Evolutionary conservation across 768 basidiomycete species (phyloP).

Genomic region (Trametes villosa): DNA sequence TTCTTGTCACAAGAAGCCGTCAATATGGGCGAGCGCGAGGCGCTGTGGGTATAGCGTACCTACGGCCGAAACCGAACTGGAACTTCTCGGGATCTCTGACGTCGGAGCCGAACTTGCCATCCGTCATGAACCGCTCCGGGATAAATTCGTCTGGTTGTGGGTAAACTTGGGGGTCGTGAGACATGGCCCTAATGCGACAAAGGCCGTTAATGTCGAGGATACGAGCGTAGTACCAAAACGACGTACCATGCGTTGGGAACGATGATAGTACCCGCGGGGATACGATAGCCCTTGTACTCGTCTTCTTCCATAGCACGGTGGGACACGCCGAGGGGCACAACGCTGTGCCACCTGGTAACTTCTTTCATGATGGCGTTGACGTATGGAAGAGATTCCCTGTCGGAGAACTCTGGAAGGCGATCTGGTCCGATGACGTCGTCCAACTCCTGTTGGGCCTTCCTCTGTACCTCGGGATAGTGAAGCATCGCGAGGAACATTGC

Average conservation of each 20-base stretch:
- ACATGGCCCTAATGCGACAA: slow-evolving; percentile 29
- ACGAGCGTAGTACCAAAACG: too few relatives aligned
- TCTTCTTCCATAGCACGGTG: slow-evolving; percentile 29
- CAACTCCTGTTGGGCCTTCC: slow-evolving; percentile 32
- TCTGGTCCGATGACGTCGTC: slow-evolving; percentile 31
- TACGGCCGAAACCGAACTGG: slow-evolving; percentile 13
- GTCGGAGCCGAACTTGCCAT: not conserved
- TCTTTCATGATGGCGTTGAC: slow-evolving; percentile 28
- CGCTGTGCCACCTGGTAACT: slow-evolving; percentile 29
- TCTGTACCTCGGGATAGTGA: slow-evolving; percentile 27
- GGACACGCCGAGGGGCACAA: slow-evolving; percentile 23
- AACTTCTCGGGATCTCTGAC: not conserved
- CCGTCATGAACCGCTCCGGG: slow-evolving; percentile 25
- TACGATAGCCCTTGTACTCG: slow-evolving; percentile 32
- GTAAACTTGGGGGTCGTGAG: slow-evolving; percentile 25
- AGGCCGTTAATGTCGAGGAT: not conserved
- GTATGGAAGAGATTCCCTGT: slow-evolving; percentile 27
- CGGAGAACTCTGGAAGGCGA: slow-evolving; percentile 29
- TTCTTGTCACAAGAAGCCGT: not conserved
- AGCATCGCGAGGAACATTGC: slow-evolving; percentile 36
- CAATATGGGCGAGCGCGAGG: not conserved
- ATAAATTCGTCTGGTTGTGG: slow-evolving; percentile 28
- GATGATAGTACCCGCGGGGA: slow-evolving; percentile 32
- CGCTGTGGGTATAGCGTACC: not conserved
- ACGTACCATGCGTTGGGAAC: slow-evolving; percentile 32